Base-by-base conservation (phyloP, 2,329 filamentous ascomycete species). In the Pseudocercospora vitis region DNA sequence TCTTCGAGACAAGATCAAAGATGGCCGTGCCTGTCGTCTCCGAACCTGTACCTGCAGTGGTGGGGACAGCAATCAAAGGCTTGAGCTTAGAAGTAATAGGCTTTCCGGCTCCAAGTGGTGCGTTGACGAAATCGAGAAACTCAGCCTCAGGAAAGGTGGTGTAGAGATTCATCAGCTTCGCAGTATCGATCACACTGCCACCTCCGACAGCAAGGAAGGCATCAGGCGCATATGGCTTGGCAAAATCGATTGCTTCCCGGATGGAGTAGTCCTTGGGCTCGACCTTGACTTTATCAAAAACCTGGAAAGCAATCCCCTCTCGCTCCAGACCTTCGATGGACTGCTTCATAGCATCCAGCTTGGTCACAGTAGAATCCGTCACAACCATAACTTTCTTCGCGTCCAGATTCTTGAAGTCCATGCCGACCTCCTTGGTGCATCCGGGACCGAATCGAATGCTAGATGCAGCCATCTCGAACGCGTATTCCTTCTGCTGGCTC, bases 1-100 rank as follows among this genome's bases (percentile, higher is more conserved):
- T 87, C 71, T 90, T 90, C 40, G 86, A 83, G 1, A 95, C 89
- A 0, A 99, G 81, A 67, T 99, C 94, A 71, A 99, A 99, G 73
- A 99, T 99, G 48, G 95, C 95, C 0, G 94, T 99, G 16, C 94
- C 95, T 0, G 94, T 99, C 0, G 94, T 99, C 74, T 99, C 94
- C 50, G 89, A 94, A 3, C 89, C 89, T 0, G 89, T 95, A 37
- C 89, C 89, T 6, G 90, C 89, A 0, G 89, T 95, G 1, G 89
- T 95, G 1, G 89, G 89, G 4, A 95, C 83, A 29, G 89, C 90
- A 40, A 95, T 84, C 7, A 95, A 79, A 1, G 90, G 90, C 62
- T 81, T 84, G 11, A 95, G 78, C 37, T 82, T 80, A 53, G 81
- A 82, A 24, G 83, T 83, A 55, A 95, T 87, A 0, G 89, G 89